phyloP scores from a whole-genome alignment of 2,329 filamentous ascomycete genomes.

The Colletotrichum graminicola region DNA sequence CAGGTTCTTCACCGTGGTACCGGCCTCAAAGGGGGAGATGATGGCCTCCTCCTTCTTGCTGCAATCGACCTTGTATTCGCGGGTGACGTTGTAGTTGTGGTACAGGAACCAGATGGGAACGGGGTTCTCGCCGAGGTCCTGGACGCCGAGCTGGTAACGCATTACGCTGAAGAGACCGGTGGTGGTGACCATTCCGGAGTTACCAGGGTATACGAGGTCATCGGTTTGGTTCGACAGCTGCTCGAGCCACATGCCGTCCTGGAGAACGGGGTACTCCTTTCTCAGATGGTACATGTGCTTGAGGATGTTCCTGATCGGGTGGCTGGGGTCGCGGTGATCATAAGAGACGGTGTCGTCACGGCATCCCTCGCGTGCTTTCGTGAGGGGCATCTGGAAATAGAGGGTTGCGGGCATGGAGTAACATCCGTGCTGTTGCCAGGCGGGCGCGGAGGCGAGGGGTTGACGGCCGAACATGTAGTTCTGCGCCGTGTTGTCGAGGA shows the following conservation, averaged over 20 bases:
- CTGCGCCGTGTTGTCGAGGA: constrained; percentile 72
- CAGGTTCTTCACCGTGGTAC: constrained; percentile 70
- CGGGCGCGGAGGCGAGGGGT: constrained; percentile 70
- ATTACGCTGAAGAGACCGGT: constrained; percentile 71
- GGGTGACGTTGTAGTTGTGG: constrained; percentile 61
- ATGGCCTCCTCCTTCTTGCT: constrained; percentile 58
- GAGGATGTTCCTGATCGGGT: constrained; percentile 70
- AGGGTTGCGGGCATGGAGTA: constrained; percentile 68
- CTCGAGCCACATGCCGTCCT: constrained; percentile 69
- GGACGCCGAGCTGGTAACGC: constrained; percentile 57
- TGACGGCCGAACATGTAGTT: constrained; percentile 76
- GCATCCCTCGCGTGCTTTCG: constrained; percentile 66
- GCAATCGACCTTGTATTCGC: constrained; percentile 70
- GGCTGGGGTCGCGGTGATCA: constrained; percentile 73
- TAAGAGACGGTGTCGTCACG: constrained; percentile 67
- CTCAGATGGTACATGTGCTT: constrained; percentile 73
- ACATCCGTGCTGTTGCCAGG: constrained; percentile 75
- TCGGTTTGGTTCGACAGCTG: constrained; percentile 68
- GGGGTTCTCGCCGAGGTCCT: constrained; percentile 57
- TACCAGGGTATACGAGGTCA: constrained; percentile 60
- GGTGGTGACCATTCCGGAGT: constrained; percentile 65
- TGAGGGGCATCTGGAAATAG: constrained; percentile 69
- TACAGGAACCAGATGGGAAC: constrained; percentile 68
- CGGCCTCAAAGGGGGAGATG: constrained; percentile 67
- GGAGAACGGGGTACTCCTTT: constrained; percentile 67